These are phyloP conservation scores for Rubroshorea leprosula DNA, from an alignment of 345 rosid species.

Conservation along the genomic window DNA sequence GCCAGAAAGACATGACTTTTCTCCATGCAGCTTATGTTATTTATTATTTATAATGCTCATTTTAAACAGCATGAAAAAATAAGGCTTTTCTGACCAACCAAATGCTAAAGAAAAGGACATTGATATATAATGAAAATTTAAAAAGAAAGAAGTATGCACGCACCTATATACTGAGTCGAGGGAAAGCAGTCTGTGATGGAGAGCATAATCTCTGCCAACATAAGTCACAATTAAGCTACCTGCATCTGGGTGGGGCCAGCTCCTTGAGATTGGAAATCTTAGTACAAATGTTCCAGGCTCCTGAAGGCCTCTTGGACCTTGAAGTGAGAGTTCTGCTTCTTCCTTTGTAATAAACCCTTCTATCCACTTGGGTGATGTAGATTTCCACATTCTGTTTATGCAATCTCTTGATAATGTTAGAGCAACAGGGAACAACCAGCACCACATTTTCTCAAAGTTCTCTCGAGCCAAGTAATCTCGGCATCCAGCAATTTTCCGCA, in stretches of 20 bases:
- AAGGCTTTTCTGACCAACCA: too few relatives aligned
- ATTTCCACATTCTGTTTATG: constrained; percentile 63
- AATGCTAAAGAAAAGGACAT: background rate
- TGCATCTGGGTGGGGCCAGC: constrained; percentile 98
- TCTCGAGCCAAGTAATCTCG: constrained; percentile 71
- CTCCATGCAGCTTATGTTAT: too few relatives aligned
- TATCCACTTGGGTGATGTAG: constrained; percentile 75
- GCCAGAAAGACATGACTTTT: too few relatives aligned
- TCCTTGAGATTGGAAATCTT: constrained; percentile 90
- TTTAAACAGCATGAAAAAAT: too few relatives aligned
- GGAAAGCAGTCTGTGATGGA: constrained; percentile 62
- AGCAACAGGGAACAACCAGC: constrained; percentile 94
- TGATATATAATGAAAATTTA: background rate
- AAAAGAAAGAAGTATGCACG: constrained; percentile 5
- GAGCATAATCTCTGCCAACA: constrained; percentile 55
- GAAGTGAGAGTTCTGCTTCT: constrained; percentile 90
- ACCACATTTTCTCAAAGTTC: constrained; percentile 90
- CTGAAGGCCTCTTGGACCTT: constrained; percentile 54
- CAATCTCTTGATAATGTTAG: constrained; percentile 54
- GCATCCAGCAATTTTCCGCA: constrained; percentile 80
- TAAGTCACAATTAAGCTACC: constrained; percentile 85
- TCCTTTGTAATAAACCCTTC: constrained; percentile 95
- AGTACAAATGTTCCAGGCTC: constrained; percentile 93
- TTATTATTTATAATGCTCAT: too few relatives aligned
- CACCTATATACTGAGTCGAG: constrained; percentile 59